Conservation (phyloP, 495 filamentous ascomycete genomes). For the Hyaloscypha bicolor region DNA sequence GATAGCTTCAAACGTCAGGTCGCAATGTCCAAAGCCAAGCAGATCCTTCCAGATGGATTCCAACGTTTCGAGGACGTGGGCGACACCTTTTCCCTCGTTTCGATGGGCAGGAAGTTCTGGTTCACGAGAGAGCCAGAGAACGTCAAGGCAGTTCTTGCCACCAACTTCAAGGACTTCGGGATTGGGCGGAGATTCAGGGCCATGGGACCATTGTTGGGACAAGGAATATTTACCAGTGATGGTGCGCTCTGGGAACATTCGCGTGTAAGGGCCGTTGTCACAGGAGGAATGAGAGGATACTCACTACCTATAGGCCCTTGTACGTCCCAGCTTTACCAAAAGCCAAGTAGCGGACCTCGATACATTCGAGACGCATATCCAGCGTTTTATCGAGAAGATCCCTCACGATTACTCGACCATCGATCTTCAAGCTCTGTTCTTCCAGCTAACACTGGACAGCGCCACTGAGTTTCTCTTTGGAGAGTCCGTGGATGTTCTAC, state of each 20-base stretch:
- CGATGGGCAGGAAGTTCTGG: constrained; percentile 37
- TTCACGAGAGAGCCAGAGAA: constrained; percentile 79
- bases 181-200: constrained; percentile 21
- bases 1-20: constrained; percentile 36
- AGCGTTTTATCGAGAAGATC: constrained; percentile 59
- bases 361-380: constrained; percentile 74
- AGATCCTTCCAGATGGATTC: not conserved
- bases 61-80: not conserved
- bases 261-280: constrained; percentile 35
- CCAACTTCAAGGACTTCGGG: constrained; percentile 51
- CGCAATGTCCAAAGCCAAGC: constrained; percentile 27
- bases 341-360: constrained; percentile 79
- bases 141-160: constrained; percentile 78
- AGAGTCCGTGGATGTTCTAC: constrained; percentile 35
- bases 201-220: constrained; percentile 42
- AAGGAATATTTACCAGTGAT: constrained; percentile 49
- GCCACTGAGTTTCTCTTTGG: constrained; percentile 85
- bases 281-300: not conserved
- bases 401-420: constrained; percentile 57
- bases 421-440: constrained; percentile 70
- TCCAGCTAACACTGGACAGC: constrained; percentile 76
- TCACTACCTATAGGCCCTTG: constrained; percentile 3
- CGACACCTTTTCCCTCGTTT: not conserved
- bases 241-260: constrained; percentile 41
- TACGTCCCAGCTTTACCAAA: constrained; percentile 79